A percentile compares a stretch with the other conserved stretches of the same genome.
phyloP scores from a whole-genome alignment of 352 stramenopile species.

The Chrysophaeum taylorii region DNA sequence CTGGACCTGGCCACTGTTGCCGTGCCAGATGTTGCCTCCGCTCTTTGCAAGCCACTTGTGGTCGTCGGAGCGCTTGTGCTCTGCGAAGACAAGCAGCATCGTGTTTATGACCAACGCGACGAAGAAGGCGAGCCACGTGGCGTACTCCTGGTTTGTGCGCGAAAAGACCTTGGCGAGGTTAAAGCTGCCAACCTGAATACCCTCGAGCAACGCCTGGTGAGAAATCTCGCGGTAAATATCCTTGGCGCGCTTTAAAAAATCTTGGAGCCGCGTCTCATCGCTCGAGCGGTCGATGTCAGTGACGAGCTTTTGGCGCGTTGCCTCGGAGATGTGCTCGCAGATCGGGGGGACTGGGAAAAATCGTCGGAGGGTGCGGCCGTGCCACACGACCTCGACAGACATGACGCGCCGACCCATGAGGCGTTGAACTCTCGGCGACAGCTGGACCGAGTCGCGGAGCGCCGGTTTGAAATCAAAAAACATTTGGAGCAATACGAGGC shows the following conservation, averaged over 20 bases:
- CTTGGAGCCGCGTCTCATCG: slow-evolving; percentile 27
- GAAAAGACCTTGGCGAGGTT: slow-evolving; percentile 21
- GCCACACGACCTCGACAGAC: slow-evolving; percentile 29
- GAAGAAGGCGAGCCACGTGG: slow-evolving; percentile 31
- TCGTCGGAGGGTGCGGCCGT: slow-evolving; percentile 23
- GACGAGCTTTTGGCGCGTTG: slow-evolving; percentile 26
- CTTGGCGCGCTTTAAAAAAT: slow-evolving; percentile 25
- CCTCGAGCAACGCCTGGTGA: slow-evolving; percentile 28
- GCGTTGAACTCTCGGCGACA: slow-evolving; percentile 23
- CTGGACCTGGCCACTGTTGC: background rate
- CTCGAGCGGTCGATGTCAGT: slow-evolving; percentile 24
- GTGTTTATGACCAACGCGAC: slow-evolving; percentile 26
- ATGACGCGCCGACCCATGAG: slow-evolving; percentile 24
- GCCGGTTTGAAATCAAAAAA: slow-evolving; percentile 29
- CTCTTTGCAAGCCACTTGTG: background rate
- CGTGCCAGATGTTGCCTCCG: background rate
- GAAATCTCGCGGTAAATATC: slow-evolving; percentile 30
- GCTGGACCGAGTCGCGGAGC: slow-evolving; percentile 22
- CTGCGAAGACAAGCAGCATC: slow-evolving; percentile 20
- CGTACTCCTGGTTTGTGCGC: slow-evolving; percentile 28
- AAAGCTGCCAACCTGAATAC: slow-evolving; percentile 10
- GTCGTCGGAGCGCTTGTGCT: background rate
- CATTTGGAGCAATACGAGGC: slow-evolving; percentile 31
- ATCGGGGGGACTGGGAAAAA: slow-evolving; percentile 32
- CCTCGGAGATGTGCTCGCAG: slow-evolving; percentile 28